Base-by-base conservation (phyloP, 2,329 filamentous ascomycete species). In the Alternaria triticimaculans region DNA sequence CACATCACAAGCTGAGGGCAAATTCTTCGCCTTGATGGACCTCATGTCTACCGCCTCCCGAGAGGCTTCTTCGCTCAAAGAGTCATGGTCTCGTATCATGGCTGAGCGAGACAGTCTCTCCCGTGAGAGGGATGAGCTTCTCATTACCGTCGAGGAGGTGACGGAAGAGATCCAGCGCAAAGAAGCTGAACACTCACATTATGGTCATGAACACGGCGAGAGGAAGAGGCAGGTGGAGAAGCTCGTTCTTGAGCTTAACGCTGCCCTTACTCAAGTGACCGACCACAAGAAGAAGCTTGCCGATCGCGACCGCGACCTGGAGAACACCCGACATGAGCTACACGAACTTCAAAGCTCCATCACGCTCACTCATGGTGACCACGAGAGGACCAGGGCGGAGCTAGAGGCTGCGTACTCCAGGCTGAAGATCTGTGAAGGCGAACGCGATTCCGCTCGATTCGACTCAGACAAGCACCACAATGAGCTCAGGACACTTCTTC, bases 21-120 rank as follows among this genome's bases (percentile, higher is more conserved):
- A 73, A 53, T 73, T 75, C 60, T 73, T 74, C 51, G 67, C 72
- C n/a, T 49, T 75, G 15, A 73, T 75, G 65, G 72, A 75, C 15
- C 71, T 73, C 11, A 75, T 74, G 65, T 69, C 72, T 10, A 70
- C 63, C 26, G 69, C 71, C 12, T 74, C 72, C 11, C 64, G 72
- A 18, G 68, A 72, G 55, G 71, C 71, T 28, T 66, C 67, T 5
- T 74, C 70, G 0, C 37, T 75, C 11, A 75, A 75, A 25, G 72
- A 75, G 55, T 67, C 64, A 15, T 75, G 71, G 71, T 58, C 67
- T 50, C 66, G 67, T 25, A 75, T 74, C 26, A 65, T 72, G 26
- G 67, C 71, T 26, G 71, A 75, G 64, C 72, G 72, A n/a, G 72
- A 75, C 18, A 54, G 65, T n/a, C 64, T 70, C n/a, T 51, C 58